Conservation (phyloP, 495 filamentous ascomycete genomes). For the Neurospora discreta region DNA sequence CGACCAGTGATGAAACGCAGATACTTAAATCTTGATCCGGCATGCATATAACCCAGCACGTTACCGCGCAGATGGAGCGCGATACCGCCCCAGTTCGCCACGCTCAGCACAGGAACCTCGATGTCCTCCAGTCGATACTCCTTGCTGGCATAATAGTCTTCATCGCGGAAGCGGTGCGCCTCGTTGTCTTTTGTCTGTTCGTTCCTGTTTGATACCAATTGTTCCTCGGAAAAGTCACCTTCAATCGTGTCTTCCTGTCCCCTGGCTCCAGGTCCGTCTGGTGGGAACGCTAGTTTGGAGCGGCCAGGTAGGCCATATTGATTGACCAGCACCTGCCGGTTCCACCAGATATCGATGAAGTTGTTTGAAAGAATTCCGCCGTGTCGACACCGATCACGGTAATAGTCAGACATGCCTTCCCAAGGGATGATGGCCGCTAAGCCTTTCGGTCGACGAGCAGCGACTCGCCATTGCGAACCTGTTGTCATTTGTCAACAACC, state of each 20-base stretch:
- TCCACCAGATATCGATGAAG: constrained; percentile 58
- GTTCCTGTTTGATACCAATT: constrained; percentile 35
- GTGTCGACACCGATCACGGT: constrained; percentile 51
- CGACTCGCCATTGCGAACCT: constrained; percentile 49
- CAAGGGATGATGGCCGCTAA: constrained; percentile 50
- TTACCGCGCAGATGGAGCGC: constrained; percentile 53
- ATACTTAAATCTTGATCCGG: constrained; percentile 52
- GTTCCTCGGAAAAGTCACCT: constrained; percentile 42
- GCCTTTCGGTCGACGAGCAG: constrained; percentile 48
- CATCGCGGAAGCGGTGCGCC: constrained; percentile 42
- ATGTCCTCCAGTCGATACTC: constrained; percentile 53
- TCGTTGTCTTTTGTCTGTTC: constrained; percentile 53
- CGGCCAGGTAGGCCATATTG: constrained; percentile 44
- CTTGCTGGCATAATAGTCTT: constrained; percentile 49
- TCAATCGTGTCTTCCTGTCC: constrained; percentile 48
- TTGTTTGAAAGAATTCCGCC: constrained; percentile 53
- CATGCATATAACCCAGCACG: constrained; percentile 48
- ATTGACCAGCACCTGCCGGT: constrained; percentile 49
- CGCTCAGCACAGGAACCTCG: constrained; percentile 47
- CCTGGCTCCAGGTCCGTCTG: constrained; percentile 27
- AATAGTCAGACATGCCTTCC: constrained; percentile 63
- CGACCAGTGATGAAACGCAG: constrained; percentile 56
- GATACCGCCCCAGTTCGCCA: constrained; percentile 59
- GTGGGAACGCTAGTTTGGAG: constrained; percentile 16
- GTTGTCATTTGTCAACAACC: background rate